These are phyloP conservation scores for Puccinia triticina DNA, from an alignment of 1,284 basidiomycete genomes.

Conservation along the genomic window DNA sequence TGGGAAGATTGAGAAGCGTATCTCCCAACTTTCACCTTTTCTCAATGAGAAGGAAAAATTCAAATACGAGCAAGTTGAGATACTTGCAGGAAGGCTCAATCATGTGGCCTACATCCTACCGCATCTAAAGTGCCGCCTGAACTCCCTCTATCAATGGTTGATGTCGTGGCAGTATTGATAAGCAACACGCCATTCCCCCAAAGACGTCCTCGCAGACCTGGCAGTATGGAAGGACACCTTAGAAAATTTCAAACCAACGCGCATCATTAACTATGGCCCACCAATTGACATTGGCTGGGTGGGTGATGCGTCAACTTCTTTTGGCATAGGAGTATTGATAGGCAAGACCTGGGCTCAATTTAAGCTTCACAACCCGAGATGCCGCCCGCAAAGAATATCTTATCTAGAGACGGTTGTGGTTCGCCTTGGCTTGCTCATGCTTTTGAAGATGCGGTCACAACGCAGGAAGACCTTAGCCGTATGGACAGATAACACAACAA, in stretches of 20 bases:
- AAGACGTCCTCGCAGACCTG: background rate
- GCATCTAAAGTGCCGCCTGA: too few relatives aligned
- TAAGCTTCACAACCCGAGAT: background rate
- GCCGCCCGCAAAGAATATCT: background rate
- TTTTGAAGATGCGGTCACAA: background rate
- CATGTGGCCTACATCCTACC: too few relatives aligned
- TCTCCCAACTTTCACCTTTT: background rate
- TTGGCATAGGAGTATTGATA: too few relatives aligned
- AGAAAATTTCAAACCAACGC: background rate
- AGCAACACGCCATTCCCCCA: background rate
- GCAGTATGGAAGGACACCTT: background rate
- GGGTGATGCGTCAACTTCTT: too few relatives aligned
- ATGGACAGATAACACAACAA: too few relatives aligned
- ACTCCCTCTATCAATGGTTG: too few relatives aligned
- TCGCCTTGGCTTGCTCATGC: background rate
- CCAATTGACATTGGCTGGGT: too few relatives aligned
- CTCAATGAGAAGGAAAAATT: background rate
- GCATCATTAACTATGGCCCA: too few relatives aligned
- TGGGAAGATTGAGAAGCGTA: background rate
- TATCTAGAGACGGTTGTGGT: conserved; percentile 17
- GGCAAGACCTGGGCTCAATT: too few relatives aligned
- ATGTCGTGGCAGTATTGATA: too few relatives aligned
- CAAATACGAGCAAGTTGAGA: background rate
- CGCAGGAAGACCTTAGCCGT: background rate
- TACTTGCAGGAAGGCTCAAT: too few relatives aligned